Base-by-base conservation (phyloP, 2,329 filamentous ascomycete species). In the Tolypocladium sp. region DNA sequence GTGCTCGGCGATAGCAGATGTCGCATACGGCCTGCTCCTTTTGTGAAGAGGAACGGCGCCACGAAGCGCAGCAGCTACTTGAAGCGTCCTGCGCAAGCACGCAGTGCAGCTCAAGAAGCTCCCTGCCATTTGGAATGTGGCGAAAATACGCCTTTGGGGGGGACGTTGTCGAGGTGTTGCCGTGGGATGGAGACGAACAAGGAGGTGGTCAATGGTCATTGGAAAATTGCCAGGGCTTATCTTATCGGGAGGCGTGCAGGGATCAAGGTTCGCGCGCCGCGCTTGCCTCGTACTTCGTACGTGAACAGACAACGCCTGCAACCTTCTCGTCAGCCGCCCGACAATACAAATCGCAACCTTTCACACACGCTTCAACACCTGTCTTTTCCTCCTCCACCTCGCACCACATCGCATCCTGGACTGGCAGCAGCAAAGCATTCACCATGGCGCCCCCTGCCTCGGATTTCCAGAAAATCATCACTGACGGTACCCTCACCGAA, bases 391-490 rank as follows among this genome's bases (percentile, higher is more conserved):
- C 22, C 27, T 44, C 40, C 49, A 27, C 22, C 13, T 35, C 55
- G 49, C 35, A 25, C 7, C 52, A 38, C n/a, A 9, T 13, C 35
- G 35, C n/a, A 41, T 41, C 20, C 25, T 30, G 13, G 46, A n/a
- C 17, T 30, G 46, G 27, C 27, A 51, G 17, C 13, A 51, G 27
- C 46, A 33, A 53, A 53, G 30, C 49, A 41, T 7, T 51, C 63
- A 70, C 46, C 61, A 79, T 79, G 76, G 69, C 73, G 62, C 73
- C 78, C 61, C 68, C 73, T 54, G 79, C 78, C 44, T 70, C 72
- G 35, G 79, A 83, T 54, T 82, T 83, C 62, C 77, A 83, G 67
- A 80, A 80, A 70, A 80, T 83, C 63, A 82, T 84, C 67, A 70
- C 80, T 52, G 76, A 79, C 41, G 80, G 81, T 83, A 73, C 60